Evolutionary conservation across 169 alveolate genomes (phyloP).

Genomic region (Plasmodium berghei): DNA sequence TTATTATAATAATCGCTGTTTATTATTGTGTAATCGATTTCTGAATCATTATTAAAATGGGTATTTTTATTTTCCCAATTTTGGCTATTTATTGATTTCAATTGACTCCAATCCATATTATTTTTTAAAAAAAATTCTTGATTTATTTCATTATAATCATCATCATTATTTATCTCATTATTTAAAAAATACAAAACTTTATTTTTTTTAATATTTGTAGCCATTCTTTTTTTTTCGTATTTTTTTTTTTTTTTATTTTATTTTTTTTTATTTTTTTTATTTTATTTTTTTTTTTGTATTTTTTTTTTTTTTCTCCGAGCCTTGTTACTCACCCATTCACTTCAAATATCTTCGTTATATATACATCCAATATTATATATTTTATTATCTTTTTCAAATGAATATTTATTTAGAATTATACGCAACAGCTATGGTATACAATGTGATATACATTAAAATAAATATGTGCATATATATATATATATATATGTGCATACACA

Average conservation of each 20-base stretch:
- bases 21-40: neutral
- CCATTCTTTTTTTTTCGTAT: conserved; percentile 13
- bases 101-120: conserved; percentile 48
- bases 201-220: conserved; percentile 19
- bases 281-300: too few species aligned
- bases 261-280: too few species aligned
- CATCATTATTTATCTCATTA: conserved; percentile 35
- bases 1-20: neutral
- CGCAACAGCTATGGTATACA: too few species aligned
- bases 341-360: too few species aligned
- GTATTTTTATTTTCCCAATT: neutral
- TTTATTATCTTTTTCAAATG: too few species aligned
- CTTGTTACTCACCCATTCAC: too few species aligned
- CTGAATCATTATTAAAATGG: neutral
- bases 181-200: conserved; percentile 22
- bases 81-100: conserved; percentile 16
- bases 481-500: too few species aligned
- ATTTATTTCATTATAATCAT: conserved; percentile 16
- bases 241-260: neutral
- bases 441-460: too few species aligned
- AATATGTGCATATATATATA: too few species aligned
- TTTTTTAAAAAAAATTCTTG: conserved; percentile 44
- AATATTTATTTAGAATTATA: too few species aligned
- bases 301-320: too few species aligned
- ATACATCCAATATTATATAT: too few species aligned